A percentile compares a stretch with the other conserved stretches of the same genome.
These are phyloP conservation scores for Avicennia marina DNA, from an alignment of 257 asterid genomes.

Conservation along the genomic window DNA sequence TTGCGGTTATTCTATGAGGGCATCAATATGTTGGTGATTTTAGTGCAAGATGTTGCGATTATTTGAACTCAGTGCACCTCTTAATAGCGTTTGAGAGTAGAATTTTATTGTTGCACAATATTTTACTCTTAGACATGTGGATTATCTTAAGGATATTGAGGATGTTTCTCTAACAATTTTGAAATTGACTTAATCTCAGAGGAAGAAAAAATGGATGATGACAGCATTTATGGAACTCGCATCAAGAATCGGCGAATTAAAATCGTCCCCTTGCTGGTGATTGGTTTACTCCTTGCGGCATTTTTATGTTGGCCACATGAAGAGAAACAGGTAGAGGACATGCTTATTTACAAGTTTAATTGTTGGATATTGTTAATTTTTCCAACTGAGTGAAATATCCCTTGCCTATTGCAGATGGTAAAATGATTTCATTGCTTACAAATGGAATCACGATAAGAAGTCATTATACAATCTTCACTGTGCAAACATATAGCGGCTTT, in stretches of 20 bases:
- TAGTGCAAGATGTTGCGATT: too few relatives aligned
- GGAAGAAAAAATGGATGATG: slow-evolving; percentile 50
- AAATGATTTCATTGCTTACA: background rate
- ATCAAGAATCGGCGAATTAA: slow-evolving; percentile 31
- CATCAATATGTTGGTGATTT: too few relatives aligned
- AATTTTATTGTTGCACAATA: too few relatives aligned
- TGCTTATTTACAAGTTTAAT: slow-evolving; percentile 8
- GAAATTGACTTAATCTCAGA: slow-evolving; percentile 31
- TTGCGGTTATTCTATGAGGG: too few relatives aligned
- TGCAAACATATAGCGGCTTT: background rate
- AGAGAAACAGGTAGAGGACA: slow-evolving; percentile 49
- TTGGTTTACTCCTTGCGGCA: slow-evolving; percentile 36
- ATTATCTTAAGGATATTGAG: slow-evolving; percentile 5
- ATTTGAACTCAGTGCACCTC: too few relatives aligned
- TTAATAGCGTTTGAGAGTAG: too few relatives aligned
- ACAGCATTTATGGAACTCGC: slow-evolving; percentile 22
- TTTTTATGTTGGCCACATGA: slow-evolving; percentile 36
- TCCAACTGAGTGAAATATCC: background rate
- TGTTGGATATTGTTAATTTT: background rate
- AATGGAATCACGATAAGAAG: background rate
- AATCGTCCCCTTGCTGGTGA: slow-evolving; percentile 32
- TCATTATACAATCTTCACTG: background rate
- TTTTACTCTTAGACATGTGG: background rate
- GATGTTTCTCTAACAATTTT: background rate
- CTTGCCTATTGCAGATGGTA: background rate